Base-by-base conservation (phyloP, 2,329 filamentous ascomycete species). In the Neodidymelliopsis sp. region DNA sequence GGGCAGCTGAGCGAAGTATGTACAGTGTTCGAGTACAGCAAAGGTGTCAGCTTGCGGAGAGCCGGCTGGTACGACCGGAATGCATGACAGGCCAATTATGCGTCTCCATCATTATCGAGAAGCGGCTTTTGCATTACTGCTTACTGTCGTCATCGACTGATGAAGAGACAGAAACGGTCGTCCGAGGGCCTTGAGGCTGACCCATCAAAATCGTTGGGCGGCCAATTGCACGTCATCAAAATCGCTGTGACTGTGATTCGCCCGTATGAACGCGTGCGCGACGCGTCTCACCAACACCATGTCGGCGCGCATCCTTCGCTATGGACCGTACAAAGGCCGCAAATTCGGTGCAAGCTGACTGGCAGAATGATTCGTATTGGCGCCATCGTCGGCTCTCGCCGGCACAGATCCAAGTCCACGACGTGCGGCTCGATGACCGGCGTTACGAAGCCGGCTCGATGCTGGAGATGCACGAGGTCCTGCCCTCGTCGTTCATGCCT, bases 371-470 rank as follows among this genome's bases (percentile, higher is more conserved):
- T 45, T 39, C 62, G 4, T 69, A 66, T 49, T 76, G 74, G 74
- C 55, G 62, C 9, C 66, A 66, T 37, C 73, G 72, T 30, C 72
- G 72, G 9, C 55, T 76, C 6, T 74, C 72, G 2, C 75, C 74
- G 3, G 60, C 66, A 2, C 71, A 75, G 47, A 51, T 76, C 6
- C 66, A 75, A 41, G 65, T 75, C 19, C 65, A 76, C 54, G 73
- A 75, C 53, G 56, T 76, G 10, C 65, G 68, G 3, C 60, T 75
- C 13, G 70, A 75, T 47, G 60, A 57, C 29, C 56, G 62, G 50
- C 56, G 67, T 12, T 49, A 60, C n/a, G 60, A 69, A 24, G 54
- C 57, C n/a, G 65, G 65, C n/a, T 62, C 66, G 4, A 65, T 73
- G 59, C 61, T 77, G 7, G 72, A 76, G 41, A 70, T 74, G 57